These are phyloP conservation scores for Tagetes erecta DNA, from an alignment of 129 eudicot species.

Conservation along the genomic window DNA sequence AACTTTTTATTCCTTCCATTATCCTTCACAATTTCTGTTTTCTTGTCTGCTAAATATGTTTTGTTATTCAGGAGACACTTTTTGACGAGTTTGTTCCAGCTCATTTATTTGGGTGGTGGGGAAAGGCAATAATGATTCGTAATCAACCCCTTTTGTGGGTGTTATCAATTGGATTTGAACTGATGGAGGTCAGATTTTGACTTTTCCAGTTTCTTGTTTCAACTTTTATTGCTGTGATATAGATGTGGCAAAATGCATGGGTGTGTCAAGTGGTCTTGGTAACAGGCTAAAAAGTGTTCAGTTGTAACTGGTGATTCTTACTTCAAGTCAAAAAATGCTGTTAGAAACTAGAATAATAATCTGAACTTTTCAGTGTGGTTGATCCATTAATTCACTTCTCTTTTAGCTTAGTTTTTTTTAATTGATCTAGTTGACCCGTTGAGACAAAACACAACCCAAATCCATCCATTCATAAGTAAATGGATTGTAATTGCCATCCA, in stretches of 20 bases:
- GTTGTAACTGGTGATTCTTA: background rate
- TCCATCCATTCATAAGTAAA: background rate
- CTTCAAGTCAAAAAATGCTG: background rate
- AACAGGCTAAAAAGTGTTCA: background rate
- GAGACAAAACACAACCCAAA: background rate
- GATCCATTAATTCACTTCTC: background rate
- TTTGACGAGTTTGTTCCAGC: constrained; percentile 94
- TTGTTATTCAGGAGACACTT: constrained; percentile 65
- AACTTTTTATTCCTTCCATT: constrained; percentile 14
- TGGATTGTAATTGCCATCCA: background rate
- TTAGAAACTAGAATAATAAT: background rate
- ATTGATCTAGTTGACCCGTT: background rate
- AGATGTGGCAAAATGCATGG: constrained; percentile 7
- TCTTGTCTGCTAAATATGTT: constrained; percentile 22
- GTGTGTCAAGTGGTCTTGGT: background rate
- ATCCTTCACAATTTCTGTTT: background rate
- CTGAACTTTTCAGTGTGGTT: background rate
- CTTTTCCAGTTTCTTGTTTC: constrained; percentile 5
- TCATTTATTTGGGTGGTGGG: constrained; percentile 99
- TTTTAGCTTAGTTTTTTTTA: background rate
- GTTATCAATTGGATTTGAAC: constrained; percentile 89
- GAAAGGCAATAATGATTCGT: constrained; percentile 99
- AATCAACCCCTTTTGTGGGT: constrained; percentile 99
- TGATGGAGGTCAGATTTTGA: constrained; percentile 76
- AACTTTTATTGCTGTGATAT: constrained; percentile 9